Base-by-base conservation (phyloP, 805 yeast genomes). In the Ogataea neopini region DNA sequence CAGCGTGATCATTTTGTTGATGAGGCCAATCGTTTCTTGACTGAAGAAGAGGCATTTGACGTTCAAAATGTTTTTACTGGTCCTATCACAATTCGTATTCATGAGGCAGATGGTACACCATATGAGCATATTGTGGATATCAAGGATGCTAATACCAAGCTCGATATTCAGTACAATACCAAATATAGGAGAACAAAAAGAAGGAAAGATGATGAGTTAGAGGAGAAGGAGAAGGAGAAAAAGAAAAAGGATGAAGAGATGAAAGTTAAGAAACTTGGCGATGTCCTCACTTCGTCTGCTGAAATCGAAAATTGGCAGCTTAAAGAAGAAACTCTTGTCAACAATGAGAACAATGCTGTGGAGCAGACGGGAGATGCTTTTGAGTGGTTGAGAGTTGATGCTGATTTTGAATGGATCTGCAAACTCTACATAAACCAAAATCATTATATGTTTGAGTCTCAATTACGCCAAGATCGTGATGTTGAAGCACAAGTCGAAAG, bases 51-150 rank as follows among this genome's bases (percentile, higher is more conserved):
- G 36, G 72, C 71, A 5, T 71, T 71, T 47, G 58, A 52, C 6
- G 64, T 71, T 0, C 82, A 75, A 36, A 64, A 69, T n/a, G 76
- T 83, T 2, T 88, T 91, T 60, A 78, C 88, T 0, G 99, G 99
- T 0, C 97, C 98, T 0, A 88, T 94, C 87, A 94, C 99, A 0
- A 88, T 94, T 30, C 74, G 99, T 59, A 91, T 94, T 30, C 99
- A 94, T 63, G 99, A 94, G 61, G 95, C 97, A 0, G 98, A 94
- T 66, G 99, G 99, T 7, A 89, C 98, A 0, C 99, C 99, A 0
- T 94, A 94, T 62, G 99, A 94, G 61, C 99, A 94, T 64, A 92
- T 94, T 40, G 96, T 94, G 18, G 95, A 89, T 54, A 71, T 94
- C 44, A 88, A 89, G 57, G 97, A 92, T 37, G 79, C 82, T 1